phyloP scores from a whole-genome alignment of 2,329 filamentous ascomycete genomes.

The Hypomyces rosellus region DNA sequence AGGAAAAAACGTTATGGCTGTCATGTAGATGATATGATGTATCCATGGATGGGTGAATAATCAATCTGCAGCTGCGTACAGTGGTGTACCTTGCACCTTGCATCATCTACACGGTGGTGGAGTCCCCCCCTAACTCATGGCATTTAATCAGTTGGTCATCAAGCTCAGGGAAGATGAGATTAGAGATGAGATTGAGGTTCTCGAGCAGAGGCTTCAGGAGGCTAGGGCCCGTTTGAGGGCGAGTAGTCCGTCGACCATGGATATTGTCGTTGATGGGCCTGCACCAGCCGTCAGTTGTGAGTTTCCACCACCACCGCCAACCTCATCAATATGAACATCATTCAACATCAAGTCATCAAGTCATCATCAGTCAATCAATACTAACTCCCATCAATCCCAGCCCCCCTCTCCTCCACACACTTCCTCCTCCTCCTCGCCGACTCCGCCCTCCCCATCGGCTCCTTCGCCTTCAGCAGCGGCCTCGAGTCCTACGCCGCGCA shows the following conservation, averaged over 20 bases:
- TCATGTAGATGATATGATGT: no score
- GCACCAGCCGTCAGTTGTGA: background rate
- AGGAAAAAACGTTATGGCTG: no score
- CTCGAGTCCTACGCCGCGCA: conserved; percentile 79
- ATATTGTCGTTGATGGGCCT: background rate
- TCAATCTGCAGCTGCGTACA: no score
- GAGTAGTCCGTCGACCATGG: conserved; percentile 5
- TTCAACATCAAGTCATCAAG: background rate
- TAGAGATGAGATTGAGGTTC: conserved; percentile 51
- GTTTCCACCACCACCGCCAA: background rate
- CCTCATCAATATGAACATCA: background rate
- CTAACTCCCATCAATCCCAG: conserved; percentile 5
- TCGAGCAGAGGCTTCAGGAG: conserved; percentile 39
- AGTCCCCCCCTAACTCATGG: no score
- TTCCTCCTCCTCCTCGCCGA: conserved; percentile 73
- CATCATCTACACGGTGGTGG: conserved; percentile 5
- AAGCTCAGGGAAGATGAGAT: conserved; percentile 20
- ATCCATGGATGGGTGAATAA: background rate
- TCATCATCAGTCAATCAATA: background rate
- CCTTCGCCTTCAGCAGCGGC: conserved; percentile 81
- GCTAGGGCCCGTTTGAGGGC: conserved; percentile 28
- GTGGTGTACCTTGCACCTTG: conserved; percentile 5
- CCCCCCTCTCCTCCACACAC: conserved; percentile 39
- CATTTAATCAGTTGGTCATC: no score
- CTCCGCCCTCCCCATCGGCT: conserved; percentile 73